Evolutionary conservation across 2,329 filamentous ascomycete species (phyloP), one percentile per base, ranked within the genome.

Genomic region (Ophiognomonia clavigignenti-juglandacearum): DNA sequence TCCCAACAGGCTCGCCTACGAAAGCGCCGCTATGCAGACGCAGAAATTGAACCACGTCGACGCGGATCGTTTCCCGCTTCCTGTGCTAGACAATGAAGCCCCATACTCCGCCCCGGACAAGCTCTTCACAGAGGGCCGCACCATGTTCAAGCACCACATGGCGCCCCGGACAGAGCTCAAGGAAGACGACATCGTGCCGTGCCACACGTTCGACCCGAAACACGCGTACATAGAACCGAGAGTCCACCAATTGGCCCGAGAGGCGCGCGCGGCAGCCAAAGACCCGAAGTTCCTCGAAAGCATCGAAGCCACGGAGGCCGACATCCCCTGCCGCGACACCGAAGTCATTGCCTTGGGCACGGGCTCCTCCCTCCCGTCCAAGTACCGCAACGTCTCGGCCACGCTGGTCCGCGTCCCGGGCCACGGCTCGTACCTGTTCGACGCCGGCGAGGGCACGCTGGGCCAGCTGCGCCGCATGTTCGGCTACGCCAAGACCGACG

Each of bases 331-430:
- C 54, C 75, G 79, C 27, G 84, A 96, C 57, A 81, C 85, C 0
- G 90, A 96, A 64, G 80, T 98, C 40, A 85, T 91, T 32, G 35
- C 82, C 1, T 77, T 98, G 1, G 93, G 93, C 6, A 98, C 93
- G 3, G 93, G 93, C 8, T 97, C 92, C 3, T 87, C 92, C 0
- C 63, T 86, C 14, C 93, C 93, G 2, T 95, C 89, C 27, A 95
- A 95, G 63, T 93, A 96, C 64, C 86, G 93, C 57, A 98, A 97
- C 62, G 93, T 98, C 18, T 96, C 92, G 10, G 83, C 84, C 2
- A 96, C 91, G 1, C 73, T 98, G 4, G 69, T 98, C 37, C 80
- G 87, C 13, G 84, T 96, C 3, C 93, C 93, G 6, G 86, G 83
- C 4, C 78, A 83, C 56, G 93, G 93, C n/a, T 90, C 80, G 62